Evolutionary conservation across 345 rosid genomes (phyloP).

Genomic region (Camelina hispida): DNA sequence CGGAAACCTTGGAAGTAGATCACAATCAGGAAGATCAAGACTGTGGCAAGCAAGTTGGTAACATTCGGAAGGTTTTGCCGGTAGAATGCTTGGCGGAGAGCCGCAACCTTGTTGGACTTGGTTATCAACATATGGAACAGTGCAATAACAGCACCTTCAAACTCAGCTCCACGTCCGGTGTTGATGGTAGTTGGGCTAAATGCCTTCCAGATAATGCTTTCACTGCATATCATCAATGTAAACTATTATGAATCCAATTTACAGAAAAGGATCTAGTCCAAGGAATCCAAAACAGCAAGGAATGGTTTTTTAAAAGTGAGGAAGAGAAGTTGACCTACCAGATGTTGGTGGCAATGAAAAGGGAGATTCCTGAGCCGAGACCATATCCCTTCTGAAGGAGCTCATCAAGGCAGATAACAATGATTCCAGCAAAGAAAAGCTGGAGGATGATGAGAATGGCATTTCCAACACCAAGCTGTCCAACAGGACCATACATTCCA

Average conservation of each 20-base stretch:
- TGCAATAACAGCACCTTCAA: constrained; percentile 94
- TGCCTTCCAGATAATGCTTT: constrained; percentile 86
- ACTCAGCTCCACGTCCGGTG: constrained; percentile 90
- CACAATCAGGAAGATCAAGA: constrained; percentile 78
- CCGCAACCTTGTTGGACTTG: constrained; percentile 75
- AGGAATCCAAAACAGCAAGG: background rate
- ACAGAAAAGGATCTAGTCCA: background rate
- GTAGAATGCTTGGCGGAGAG: constrained; percentile 85
- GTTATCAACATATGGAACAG: constrained; percentile 82
- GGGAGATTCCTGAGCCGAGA: constrained; percentile 84
- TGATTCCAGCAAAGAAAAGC: constrained; percentile 85
- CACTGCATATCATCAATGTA: constrained; percentile 47
- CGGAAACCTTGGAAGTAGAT: constrained; percentile 97
- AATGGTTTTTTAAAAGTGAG: background rate
- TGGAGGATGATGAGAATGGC: constrained; percentile 79
- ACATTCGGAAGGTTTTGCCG: constrained; percentile 91
- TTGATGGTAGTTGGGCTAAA: constrained; percentile 90
- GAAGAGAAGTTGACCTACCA: constrained; percentile 51
- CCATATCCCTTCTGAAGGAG: constrained; percentile 89
- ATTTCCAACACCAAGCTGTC: constrained; percentile 83
- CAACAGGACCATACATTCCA: constrained; percentile 83
- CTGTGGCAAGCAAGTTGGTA: constrained; percentile 82
- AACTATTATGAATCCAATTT: background rate
- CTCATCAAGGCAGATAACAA: constrained; percentile 82
- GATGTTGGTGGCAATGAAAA: constrained; percentile 89